Conservation (phyloP, 1,139 yeast species). For the Geotrichum siamense region DNA sequence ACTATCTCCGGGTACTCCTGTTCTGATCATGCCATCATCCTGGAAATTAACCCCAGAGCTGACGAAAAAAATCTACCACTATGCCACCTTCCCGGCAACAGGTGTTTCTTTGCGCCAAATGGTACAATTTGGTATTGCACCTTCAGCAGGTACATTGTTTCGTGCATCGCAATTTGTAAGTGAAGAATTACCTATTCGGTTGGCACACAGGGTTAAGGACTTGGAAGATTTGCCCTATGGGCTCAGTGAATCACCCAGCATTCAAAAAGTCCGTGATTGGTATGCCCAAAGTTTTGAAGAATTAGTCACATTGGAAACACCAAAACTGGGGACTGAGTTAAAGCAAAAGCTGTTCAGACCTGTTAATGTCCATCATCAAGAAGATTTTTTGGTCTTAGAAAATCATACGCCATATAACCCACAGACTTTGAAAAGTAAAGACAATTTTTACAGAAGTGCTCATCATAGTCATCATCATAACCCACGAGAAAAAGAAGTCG, state of each 20-base stretch:
- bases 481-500: constrained; percentile 22
- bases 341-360: constrained; percentile 16
- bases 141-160: constrained; percentile 70
- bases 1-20: too few species aligned
- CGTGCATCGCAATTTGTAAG: constrained; percentile 80
- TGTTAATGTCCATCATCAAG: background rate
- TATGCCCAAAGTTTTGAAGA: constrained; percentile 88
- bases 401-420: constrained; percentile 2
- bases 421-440: background rate
- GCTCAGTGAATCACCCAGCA: constrained; percentile 63
- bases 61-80: constrained; percentile 38
- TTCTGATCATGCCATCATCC: background rate
- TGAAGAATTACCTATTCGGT: constrained; percentile 78
- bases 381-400: background rate
- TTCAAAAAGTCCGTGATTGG: constrained; percentile 76
- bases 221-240: constrained; percentile 75
- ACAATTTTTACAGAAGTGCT: constrained; percentile 13
- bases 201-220: constrained; percentile 82
- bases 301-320: constrained; percentile 42
- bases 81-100: constrained; percentile 73
- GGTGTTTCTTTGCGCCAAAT: constrained; percentile 79
- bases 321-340: constrained; percentile 12
- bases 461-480: constrained; percentile 14
- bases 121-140: constrained; percentile 86
- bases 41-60: constrained; percentile 25